Percentiles rank a stretch among this genome's conserved stretches.
phyloP scores from a whole-genome alignment of 768 basidiomycete species.

The Rhodosporidiobolus sp. region DNA sequence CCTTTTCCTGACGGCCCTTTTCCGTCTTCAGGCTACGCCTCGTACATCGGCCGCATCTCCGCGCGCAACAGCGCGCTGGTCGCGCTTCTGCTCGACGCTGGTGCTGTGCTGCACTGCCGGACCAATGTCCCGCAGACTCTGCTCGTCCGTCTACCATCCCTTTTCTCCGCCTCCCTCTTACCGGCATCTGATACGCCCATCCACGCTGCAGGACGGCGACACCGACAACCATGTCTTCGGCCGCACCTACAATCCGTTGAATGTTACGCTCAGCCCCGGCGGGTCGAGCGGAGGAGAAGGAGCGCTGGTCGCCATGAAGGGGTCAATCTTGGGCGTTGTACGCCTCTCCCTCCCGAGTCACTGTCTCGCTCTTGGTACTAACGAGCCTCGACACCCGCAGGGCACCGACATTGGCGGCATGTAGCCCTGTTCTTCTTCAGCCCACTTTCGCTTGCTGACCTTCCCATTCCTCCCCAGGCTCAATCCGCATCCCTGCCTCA shows the following conservation, averaged over 20 bases:
- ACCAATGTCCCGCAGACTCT: conserved; percentile 42
- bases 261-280: conserved; percentile 40
- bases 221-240: conserved; percentile 76
- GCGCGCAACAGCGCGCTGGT: conserved; percentile 13
- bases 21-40: conserved; percentile 38
- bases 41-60: conserved; percentile 35
- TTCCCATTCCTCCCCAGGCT: conserved; percentile 52
- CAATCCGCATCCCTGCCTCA: conserved; percentile 64
- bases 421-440: no score
- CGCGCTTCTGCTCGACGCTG: conserved; percentile 18
- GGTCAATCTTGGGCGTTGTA: conserved; percentile 39
- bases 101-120: conserved; percentile 29
- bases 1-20: neutral
- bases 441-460: neutral
- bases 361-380: neutral
- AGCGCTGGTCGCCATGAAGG: conserved; percentile 43
- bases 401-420: conserved; percentile 19
- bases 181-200: fast-evolving
- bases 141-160: neutral
- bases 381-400: neutral
- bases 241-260: conserved; percentile 43
- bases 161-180: neutral
- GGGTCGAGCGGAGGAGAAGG: conserved; percentile 46
- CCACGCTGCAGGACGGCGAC: conserved; percentile 62
- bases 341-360: neutral